These are phyloP conservation scores for Phaeodactylum tricornutum DNA, from an alignment of 108 stramenopile genomes.

Conservation along the genomic window DNA sequence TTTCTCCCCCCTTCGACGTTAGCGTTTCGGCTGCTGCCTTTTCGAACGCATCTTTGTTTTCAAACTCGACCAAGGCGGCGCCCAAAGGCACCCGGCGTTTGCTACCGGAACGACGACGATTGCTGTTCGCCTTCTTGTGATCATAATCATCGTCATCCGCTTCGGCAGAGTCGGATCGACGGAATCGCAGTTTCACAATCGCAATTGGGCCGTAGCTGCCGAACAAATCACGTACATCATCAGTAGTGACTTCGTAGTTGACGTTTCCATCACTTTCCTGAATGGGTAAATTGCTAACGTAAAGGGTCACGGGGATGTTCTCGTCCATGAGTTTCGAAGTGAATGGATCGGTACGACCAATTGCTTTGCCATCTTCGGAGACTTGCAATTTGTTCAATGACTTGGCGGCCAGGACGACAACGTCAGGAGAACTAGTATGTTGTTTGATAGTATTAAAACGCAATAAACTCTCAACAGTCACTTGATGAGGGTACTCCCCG, in stretches of 20 bases:
- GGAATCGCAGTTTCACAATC: conserved; percentile 46
- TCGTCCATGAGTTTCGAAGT: conserved; percentile 62
- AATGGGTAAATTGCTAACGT: conserved; percentile 55
- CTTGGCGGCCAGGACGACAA: conserved; percentile 59
- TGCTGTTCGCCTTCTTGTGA: neutral
- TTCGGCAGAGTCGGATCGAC: conserved; percentile 3
- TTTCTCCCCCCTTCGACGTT: conserved; percentile 26
- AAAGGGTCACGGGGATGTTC: conserved; percentile 49
- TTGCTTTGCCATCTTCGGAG: conserved; percentile 39
- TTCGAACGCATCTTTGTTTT: conserved; percentile 49
- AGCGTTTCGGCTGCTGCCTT: conserved; percentile 66
- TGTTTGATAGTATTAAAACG: conserved; percentile 71
- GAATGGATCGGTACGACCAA: conserved; percentile 51
- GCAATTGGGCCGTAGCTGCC: conserved; percentile 61
- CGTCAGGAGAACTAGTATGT: conserved; percentile 25
- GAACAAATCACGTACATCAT: conserved; percentile 62
- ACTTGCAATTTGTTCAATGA: conserved; percentile 26
- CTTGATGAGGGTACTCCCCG: conserved; percentile 7
- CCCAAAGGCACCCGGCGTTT: conserved; percentile 31
- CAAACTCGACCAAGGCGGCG: conserved; percentile 79
- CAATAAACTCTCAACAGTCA: conserved; percentile 53
- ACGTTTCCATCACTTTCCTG: conserved; percentile 24
- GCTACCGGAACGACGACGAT: too few relatives aligned
- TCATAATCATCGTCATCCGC: conserved; percentile 10
- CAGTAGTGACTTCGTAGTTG: conserved; percentile 45